Conservation (phyloP, 2,329 filamentous ascomycete species). For the Aspergillus quadricinctus region DNA sequence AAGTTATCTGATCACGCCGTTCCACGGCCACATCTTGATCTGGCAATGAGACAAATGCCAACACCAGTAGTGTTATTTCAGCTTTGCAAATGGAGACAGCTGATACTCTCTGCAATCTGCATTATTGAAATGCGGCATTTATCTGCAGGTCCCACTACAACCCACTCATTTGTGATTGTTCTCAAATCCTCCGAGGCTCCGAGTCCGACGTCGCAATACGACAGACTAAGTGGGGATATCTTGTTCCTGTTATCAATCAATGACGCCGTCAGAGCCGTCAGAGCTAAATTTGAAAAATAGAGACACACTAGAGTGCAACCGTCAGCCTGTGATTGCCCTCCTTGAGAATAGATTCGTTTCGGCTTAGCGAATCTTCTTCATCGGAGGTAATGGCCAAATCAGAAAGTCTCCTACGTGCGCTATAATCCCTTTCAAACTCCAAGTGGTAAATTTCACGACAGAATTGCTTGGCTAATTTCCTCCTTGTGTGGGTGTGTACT, state of each 20-base stretch:
- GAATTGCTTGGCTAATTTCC: not conserved
- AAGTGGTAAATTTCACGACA: not conserved
- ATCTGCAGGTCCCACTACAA: not conserved
- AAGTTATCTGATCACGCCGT: slow-evolving; percentile 7
- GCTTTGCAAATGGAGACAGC: not conserved
- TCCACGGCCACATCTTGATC: not conserved
- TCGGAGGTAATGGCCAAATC: not conserved
- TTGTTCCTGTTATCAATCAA: not conserved
- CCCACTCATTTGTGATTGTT: not conserved
- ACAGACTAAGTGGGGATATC: not conserved
- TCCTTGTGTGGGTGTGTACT: not conserved
- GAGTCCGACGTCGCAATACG: not conserved
- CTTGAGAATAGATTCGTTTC: no score
- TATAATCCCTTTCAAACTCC: not conserved
- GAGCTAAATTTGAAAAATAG: not conserved
- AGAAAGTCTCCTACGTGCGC: not conserved
- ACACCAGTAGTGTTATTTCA: not conserved
- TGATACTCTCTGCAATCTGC: not conserved
- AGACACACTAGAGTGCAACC: not conserved
- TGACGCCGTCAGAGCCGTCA: not conserved
- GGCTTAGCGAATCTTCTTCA: not conserved
- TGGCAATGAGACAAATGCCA: not conserved
- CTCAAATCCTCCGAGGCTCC: not conserved
- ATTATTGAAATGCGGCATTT: not conserved
- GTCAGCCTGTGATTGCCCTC: no score